These are phyloP conservation scores for Fusarium staphyleae DNA, from an alignment of 2,329 filamentous ascomycete genomes.

Conservation along the genomic window DNA sequence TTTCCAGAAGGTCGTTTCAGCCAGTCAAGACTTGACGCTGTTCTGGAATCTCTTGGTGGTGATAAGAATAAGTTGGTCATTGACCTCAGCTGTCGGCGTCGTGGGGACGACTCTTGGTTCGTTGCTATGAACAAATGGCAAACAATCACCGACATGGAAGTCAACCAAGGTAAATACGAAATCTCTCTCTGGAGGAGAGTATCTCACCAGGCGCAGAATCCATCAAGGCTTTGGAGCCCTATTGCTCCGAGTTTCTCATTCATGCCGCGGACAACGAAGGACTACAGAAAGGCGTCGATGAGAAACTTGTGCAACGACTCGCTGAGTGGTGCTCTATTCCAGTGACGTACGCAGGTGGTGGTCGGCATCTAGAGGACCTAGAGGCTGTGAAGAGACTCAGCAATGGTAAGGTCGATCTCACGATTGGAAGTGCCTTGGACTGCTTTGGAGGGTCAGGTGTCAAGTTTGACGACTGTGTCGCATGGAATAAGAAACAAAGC, in stretches of 20 bases:
- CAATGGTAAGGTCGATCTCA: constrained; percentile 83
- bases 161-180: constrained; percentile 74
- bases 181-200: background rate
- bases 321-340: constrained; percentile 89
- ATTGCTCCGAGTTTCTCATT: constrained; percentile 96
- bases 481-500: constrained; percentile 74
- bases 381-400: constrained; percentile 83
- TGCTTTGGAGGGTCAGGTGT: constrained; percentile 92
- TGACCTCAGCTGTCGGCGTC: constrained; percentile 87
- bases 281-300: constrained; percentile 88
- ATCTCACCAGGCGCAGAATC: constrained; percentile 64
- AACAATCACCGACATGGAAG: constrained; percentile 94
- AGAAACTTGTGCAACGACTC: constrained; percentile 77
- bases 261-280: constrained; percentile 98
- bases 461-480: constrained; percentile 85
- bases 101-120: constrained; percentile 77
- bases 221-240: constrained; percentile 81
- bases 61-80: constrained; percentile 87
- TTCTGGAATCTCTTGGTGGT: constrained; percentile 75
- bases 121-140: constrained; percentile 99
- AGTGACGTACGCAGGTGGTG: constrained; percentile 96
- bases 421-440: constrained; percentile 94
- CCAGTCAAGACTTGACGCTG: constrained; percentile 74
- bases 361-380: constrained; percentile 80
- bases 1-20: constrained; percentile 88